A percentile compares a stretch with the other conserved stretches of the same genome.
Evolutionary conservation across 1,139 yeast species (phyloP).

Genomic region (Citeromyces hawaiiensis): DNA sequence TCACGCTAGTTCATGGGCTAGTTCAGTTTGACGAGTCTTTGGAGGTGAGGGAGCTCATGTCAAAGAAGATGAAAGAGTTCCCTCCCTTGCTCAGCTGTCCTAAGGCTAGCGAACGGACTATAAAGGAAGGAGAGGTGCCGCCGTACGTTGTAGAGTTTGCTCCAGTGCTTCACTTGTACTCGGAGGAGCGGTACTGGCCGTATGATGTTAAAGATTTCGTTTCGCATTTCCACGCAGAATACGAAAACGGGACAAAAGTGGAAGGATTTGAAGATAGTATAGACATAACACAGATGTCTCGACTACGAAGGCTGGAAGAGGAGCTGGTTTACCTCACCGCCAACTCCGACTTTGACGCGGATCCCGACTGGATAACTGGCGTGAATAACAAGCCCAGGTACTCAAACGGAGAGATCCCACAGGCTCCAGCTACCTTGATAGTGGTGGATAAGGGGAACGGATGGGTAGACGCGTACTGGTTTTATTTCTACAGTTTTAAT

Average conservation of each 20-base stretch:
- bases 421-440: conserved; percentile 73
- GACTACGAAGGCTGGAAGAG: conserved; percentile 12
- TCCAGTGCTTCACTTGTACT: conserved; percentile 75
- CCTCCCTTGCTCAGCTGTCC: conserved; percentile 16
- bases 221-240: conserved; percentile 38
- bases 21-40: background rate
- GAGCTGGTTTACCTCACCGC: conserved; percentile 44
- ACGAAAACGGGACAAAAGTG: conserved; percentile 29
- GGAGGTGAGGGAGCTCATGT: background rate
- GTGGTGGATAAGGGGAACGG: conserved; percentile 91
- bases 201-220: conserved; percentile 67
- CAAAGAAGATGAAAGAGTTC: conserved; percentile 5
- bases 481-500: conserved; percentile 87
- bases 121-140: conserved; percentile 53
- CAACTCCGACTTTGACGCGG: conserved; percentile 52
- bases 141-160: conserved; percentile 59
- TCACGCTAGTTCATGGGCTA: background rate
- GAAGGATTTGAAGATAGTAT: conserved; percentile 23
- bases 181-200: conserved; percentile 82
- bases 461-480: conserved; percentile 91
- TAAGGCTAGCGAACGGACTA: conserved; percentile 12
- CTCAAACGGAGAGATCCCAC: conserved; percentile 51
- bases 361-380: conserved; percentile 87
- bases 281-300: conserved; percentile 24
- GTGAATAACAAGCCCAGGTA: conserved; percentile 50